Conservation (phyloP, 192 early-diverging fungal species). For the Rhizophagus sp. region DNA sequence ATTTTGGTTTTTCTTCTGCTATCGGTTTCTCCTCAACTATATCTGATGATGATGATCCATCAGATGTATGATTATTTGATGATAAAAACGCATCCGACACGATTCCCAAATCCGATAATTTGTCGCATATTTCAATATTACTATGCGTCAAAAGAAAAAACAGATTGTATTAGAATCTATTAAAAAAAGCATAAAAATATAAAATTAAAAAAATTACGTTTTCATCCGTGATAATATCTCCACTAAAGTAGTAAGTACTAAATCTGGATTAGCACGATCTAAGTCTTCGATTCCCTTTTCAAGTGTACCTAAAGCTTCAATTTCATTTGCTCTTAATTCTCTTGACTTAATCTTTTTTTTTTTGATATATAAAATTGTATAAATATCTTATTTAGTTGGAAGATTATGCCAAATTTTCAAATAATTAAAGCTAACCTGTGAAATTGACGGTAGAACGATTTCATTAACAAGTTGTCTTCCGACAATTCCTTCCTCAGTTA, state of each 20-base stretch:
- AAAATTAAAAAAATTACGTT: conserved; percentile 23
- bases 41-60: background rate
- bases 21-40: background rate
- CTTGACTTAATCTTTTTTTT: conserved; percentile 37
- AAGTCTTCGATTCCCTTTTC: conserved; percentile 44
- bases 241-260: conserved; percentile 39
- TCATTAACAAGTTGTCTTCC: conserved; percentile 37
- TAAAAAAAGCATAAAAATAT: conserved; percentile 33
- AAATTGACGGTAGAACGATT: conserved; percentile 36
- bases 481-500: conserved; percentile 30
- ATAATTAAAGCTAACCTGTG: conserved; percentile 25
- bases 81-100: conserved; percentile 11
- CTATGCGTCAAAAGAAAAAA: conserved; percentile 9
- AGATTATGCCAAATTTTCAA: background rate
- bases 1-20: conserved; percentile 32
- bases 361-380: background rate
- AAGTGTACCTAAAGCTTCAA: conserved; percentile 42
- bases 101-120: conserved; percentile 21
- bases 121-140: conserved; percentile 26
- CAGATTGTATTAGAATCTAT: conserved; percentile 19
- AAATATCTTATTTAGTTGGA: background rate
- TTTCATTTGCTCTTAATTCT: conserved; percentile 42
- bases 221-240: conserved; percentile 43
- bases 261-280: conserved; percentile 41
- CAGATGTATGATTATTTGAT: background rate